Percentiles rank a stretch among this genome's conserved stretches.
Conservation (phyloP, 2,329 filamentous ascomycete genomes). For the Alternaria sp. region DNA sequence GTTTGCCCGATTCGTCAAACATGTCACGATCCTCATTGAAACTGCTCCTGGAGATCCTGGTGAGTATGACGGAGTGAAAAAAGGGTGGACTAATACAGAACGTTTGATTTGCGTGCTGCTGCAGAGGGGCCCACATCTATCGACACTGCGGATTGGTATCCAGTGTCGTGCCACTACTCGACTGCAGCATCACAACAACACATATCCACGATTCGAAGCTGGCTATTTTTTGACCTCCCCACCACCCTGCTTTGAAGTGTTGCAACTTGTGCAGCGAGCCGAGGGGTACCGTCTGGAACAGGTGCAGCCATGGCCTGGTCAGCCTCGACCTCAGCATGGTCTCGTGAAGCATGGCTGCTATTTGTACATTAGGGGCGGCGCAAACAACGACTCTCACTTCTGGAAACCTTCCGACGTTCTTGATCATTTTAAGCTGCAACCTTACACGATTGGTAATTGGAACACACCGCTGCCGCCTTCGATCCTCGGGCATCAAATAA, state of each 20-base stretch:
- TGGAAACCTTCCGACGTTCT: background rate
- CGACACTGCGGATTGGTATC: background rate
- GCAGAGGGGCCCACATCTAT: background rate
- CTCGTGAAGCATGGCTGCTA: slow-evolving; percentile 1
- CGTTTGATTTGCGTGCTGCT: background rate
- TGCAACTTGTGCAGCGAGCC: background rate
- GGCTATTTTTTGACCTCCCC: background rate
- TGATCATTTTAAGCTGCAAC: background rate
- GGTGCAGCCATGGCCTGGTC: background rate
- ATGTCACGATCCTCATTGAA: background rate
- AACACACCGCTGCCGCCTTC: slow-evolving; percentile 1
- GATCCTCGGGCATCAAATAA: background rate
- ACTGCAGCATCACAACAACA: slow-evolving; percentile 1
- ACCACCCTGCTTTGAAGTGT: background rate
- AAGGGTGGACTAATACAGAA: background rate
- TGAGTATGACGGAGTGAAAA: background rate
- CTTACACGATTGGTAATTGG: background rate
- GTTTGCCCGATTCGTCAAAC: background rate
- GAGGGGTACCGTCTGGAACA: slow-evolving; percentile 4
- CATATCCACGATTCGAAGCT: background rate
- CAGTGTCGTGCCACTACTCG: background rate
- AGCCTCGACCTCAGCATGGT: background rate
- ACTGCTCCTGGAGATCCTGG: background rate
- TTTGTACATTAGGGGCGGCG: background rate
- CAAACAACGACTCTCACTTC: background rate